phyloP scores from a whole-genome alignment of 129 eudicot species.

The Dittrichia graveolens region DNA sequence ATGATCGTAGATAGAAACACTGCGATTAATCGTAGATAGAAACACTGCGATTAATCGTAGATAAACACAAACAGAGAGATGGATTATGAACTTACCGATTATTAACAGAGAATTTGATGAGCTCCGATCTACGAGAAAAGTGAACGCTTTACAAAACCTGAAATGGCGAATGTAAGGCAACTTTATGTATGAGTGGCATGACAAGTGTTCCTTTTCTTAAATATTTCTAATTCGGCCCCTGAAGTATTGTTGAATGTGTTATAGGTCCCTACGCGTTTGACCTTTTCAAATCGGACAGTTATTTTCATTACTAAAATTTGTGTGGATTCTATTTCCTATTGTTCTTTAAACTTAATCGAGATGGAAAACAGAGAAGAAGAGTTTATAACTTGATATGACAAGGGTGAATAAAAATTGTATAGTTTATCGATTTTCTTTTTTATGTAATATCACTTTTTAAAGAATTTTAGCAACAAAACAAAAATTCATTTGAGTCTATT shows the following conservation, averaged over 20 bases:
- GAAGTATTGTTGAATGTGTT: not conserved
- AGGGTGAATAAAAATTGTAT: too few species aligned
- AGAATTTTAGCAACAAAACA: too few species aligned
- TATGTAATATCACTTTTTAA: too few species aligned
- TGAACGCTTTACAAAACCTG: conserved; percentile 37
- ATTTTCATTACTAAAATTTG: conserved; percentile 30
- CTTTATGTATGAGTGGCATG: conserved; percentile 39
- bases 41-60: not conserved
- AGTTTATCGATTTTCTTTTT: too few species aligned
- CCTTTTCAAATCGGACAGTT: conserved; percentile 36
- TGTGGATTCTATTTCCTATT: conserved; percentile 29
- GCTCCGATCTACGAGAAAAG: conserved; percentile 32
- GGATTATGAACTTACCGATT: conserved; percentile 28
- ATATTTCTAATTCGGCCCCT: conserved; percentile 13
- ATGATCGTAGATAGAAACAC: conserved; percentile 3
- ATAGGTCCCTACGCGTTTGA: conserved; percentile 20
- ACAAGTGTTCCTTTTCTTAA: conserved; percentile 19
- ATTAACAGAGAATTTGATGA: conserved; percentile 29
- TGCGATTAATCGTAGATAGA: not conserved
- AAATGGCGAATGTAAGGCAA: conserved; percentile 39
- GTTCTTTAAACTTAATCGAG: not conserved
- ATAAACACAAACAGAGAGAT: not conserved
- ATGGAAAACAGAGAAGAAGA: too few species aligned
- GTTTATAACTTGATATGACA: too few species aligned
- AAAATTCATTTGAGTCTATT: too few species aligned